Evolutionary conservation across 352 stramenopile species (phyloP).

Genomic region (Phytophthora pseudosyringae): DNA sequence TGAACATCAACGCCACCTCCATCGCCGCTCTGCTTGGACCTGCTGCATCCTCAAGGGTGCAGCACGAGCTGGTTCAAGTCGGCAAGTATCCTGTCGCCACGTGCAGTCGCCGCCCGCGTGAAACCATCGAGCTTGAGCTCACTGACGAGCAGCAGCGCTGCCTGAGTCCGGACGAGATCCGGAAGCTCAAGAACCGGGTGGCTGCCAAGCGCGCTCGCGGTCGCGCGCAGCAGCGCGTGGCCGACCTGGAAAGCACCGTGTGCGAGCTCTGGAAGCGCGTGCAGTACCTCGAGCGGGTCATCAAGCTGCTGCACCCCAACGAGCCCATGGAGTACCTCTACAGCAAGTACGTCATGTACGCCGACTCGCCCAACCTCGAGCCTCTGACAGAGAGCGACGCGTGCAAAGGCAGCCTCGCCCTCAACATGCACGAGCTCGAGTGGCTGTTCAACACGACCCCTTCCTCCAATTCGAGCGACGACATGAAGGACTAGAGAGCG

Average conservation of each 20-base stretch:
- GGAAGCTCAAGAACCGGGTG: constrained; percentile 78
- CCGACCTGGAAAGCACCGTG: constrained; percentile 58
- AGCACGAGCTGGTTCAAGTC: constrained; percentile 36
- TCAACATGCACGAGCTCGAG: constrained; percentile 41
- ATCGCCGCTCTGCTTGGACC: constrained; percentile 34
- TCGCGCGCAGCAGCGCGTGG: constrained; percentile 57
- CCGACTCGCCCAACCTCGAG: constrained; percentile 41
- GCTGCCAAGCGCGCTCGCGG: constrained; percentile 60
- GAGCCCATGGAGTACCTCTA: constrained; percentile 49
- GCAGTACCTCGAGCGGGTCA: constrained; percentile 63
- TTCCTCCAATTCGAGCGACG: constrained; percentile 21
- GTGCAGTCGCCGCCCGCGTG: constrained; percentile 45
- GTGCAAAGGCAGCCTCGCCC: constrained; percentile 16
- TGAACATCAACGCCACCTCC: constrained; percentile 38
- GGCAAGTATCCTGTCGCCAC: constrained; percentile 35
- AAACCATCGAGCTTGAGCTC: constrained; percentile 61
- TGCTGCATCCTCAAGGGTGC: constrained; percentile 26
- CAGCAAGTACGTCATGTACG: constrained; percentile 55
- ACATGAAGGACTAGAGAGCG: constrained; percentile 29
- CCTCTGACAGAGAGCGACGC: constrained; percentile 20
- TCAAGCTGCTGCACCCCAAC: constrained; percentile 44
- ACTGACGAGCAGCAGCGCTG: constrained; percentile 44
- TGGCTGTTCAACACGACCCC: constrained; percentile 43
- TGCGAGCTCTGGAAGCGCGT: constrained; percentile 62
- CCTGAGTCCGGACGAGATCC: constrained; percentile 59